Base-by-base conservation (phyloP, 202 grass and related monocot species). In the Zoysia matrella region DNA sequence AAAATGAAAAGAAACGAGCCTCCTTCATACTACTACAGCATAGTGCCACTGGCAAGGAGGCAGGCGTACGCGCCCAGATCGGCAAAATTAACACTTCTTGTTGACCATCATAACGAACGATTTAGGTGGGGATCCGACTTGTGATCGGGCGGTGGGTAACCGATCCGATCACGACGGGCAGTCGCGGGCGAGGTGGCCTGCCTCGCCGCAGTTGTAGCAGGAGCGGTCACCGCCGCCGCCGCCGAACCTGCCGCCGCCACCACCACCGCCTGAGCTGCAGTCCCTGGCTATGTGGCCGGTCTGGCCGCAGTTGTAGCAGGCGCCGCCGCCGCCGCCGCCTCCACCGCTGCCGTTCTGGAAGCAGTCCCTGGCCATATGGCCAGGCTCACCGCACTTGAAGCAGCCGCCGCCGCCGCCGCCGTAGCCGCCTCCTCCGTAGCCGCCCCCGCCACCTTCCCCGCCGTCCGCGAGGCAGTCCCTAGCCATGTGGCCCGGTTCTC, bases 301-400 rank as follows among this genome's bases (percentile, higher is more conserved):
- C 74, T 97, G 90, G 15, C 95, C 95, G 62, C 95, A 97, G 88
- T 88, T 97, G 64, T 97, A 97, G 88, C 95, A 97, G 36, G 57
- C 66, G 2, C 85, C 90, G 1, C 94, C 91, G 0, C 86, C 90
- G 0, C 91, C 86, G 0, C 54, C 78, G 0, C 87, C 61, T 0
- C 69, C 75, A 0, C 71, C 76, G 0, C 70, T 43, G 2, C 88
- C 87, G 43, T 83, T 65, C 18, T 81, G 70, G 77, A 80, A 74
- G 74, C 89, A 91, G 76, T 91, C 86, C 62, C 79, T 76, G 7
- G 89, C 86, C 62, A 88, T 72, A 40, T 91, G 89, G 8, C 89
- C 89, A 1, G 48, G 3, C 74, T 91, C 89, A 2, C 89, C 89
- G 47, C 89, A 91, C 72, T 88, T 91, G 46, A 88, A 91, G 82